Base-by-base conservation (phyloP, 306 rosid genomes). In the Vigna nakashimae region DNA sequence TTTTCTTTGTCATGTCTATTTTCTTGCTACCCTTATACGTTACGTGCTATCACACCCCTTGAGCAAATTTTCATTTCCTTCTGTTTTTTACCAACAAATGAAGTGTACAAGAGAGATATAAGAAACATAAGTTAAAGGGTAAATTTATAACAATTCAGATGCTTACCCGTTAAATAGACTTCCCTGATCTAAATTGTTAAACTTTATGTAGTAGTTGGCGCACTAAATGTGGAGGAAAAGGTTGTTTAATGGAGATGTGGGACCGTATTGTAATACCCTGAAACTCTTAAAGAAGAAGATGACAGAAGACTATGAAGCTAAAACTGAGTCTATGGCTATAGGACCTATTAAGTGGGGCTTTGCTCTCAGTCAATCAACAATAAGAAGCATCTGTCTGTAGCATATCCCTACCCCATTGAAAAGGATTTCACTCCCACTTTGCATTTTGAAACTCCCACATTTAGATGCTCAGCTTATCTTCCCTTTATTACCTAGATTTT, bases 401-500 rank as follows among this genome's bases (percentile, higher is more conserved):
- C 80, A 53, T 78, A 70, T 55, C 74, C 78, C 82, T 70, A 73
- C 69, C 79, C 69, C 65, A 46, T 66, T 72, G 85, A 86, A 87
- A 85, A 49, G 45, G 74, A 80, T 78, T 65, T 57, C 24, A 51
- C 79, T 53, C 79, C 71, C 32, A 51, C 68, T 75, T 24, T 73
- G 73, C 38, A 49, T 51, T 87, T 75, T 84, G 70, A 74, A 79
- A 77, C 72, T 46, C 55, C 56, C 64, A 48, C 38, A 62, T 75
- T 79, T 77, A 76, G 84, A 58, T 71, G 70, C 79, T 45, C 43
- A 12, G 36, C 53, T 84, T 81, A 28, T 71, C 79, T 59, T 64
- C 12, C 22, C 79, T 68, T 70, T 67, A 84, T 86, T 79, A 82
- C 86, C 68, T 48, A 73, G 67, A 42, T 45, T 84, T 80, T 71